Base-by-base conservation (phyloP, 73 alveolate species). In the Blepharisma stoltei region DNA sequence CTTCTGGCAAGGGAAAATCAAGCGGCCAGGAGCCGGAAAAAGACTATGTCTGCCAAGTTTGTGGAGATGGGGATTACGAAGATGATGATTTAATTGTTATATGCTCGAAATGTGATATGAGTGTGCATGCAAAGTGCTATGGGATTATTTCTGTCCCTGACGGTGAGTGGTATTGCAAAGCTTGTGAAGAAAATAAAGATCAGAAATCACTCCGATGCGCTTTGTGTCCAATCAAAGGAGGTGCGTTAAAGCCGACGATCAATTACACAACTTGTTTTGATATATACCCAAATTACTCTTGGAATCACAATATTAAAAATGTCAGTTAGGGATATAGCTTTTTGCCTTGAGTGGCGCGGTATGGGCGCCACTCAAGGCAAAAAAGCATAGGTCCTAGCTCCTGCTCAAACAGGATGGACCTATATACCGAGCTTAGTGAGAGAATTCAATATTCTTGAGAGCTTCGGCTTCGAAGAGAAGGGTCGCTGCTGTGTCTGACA, bases 1-100 rank as follows among this genome's bases (percentile, higher is more conserved):
- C 41, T 32, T 32, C 41, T 32, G 41, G 41, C 0, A 32, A 32
- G 3, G 41, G 41, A 32, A 32, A 32, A 32, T 38, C 73, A 60
- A 60, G 45, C n/a, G 5, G 23, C 23, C 41, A 32, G 41, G 41
- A 32, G 3, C 3, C 41, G 3, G 73, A 60, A 60, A 38, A 60
- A 60, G 73, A 60, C 5, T 60, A 14, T 60, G 73, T 60, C 14
- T 60, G 73, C 46, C 5, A n/a, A 14, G 23, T 60, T 60, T 60
- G 73, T 60, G 73, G 73, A 20, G 73, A 60, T 60, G 73, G 73
- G 11, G 73, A 60, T 25, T 60, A 60, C 5, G 73, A 60, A 60
- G 73, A 60, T 60, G 73, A 60, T 60, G 73, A 60, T 5, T 25
- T 60, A 9, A 60, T 60, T 5, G 73, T 60, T 2, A 60, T 60